Evolutionary conservation across 1,284 basidiomycete species (phyloP).

Genomic region (Anthracocystis setariae): DNA sequence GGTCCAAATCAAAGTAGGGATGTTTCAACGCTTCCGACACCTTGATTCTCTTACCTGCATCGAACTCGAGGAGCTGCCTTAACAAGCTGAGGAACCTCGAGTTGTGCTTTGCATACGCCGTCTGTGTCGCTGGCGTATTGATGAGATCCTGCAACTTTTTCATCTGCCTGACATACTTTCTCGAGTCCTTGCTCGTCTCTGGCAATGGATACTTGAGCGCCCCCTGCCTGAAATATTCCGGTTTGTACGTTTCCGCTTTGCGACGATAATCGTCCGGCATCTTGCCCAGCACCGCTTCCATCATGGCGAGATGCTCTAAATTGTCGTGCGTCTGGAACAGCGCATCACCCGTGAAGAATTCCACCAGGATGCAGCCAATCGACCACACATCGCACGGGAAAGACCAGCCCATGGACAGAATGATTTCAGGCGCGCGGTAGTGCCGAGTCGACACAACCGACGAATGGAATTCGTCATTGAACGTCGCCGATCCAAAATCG

Average conservation of each 20-base stretch:
- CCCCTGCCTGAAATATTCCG: slow-evolving; percentile 88
- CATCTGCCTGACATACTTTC: slow-evolving; percentile 91
- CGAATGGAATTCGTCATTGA: slow-evolving; percentile 97
- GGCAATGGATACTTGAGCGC: slow-evolving; percentile 92
- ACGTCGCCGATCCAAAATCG: slow-evolving; percentile 98
- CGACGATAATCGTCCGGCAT: slow-evolving; percentile 84
- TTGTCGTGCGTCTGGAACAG: slow-evolving; percentile 99
- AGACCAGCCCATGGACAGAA: slow-evolving; percentile 93
- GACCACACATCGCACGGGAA: slow-evolving; percentile 99
- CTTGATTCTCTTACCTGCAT: slow-evolving; percentile 76
- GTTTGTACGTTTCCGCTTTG: slow-evolving; percentile 74
- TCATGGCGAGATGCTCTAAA: slow-evolving; percentile 98
- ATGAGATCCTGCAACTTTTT: slow-evolving; percentile 88
- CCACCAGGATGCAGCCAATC: slow-evolving; percentile 96
- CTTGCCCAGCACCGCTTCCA: slow-evolving; percentile 98
- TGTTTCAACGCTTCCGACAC: slow-evolving; percentile 63
- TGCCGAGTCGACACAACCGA: slow-evolving; percentile 97
- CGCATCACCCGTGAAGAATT: slow-evolving; percentile 97
- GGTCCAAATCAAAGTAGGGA: slow-evolving; percentile 62
- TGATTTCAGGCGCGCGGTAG: slow-evolving; percentile 99
- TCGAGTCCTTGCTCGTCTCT: slow-evolving; percentile 85
- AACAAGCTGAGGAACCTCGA: slow-evolving; percentile 87
- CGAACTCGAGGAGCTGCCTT: slow-evolving; percentile 86
- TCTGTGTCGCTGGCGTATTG: slow-evolving; percentile 65
- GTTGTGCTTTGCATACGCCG: slow-evolving; percentile 70